phyloP scores from a whole-genome alignment of 1,284 basidiomycete species.

The Cryptococcus sp. region DNA sequence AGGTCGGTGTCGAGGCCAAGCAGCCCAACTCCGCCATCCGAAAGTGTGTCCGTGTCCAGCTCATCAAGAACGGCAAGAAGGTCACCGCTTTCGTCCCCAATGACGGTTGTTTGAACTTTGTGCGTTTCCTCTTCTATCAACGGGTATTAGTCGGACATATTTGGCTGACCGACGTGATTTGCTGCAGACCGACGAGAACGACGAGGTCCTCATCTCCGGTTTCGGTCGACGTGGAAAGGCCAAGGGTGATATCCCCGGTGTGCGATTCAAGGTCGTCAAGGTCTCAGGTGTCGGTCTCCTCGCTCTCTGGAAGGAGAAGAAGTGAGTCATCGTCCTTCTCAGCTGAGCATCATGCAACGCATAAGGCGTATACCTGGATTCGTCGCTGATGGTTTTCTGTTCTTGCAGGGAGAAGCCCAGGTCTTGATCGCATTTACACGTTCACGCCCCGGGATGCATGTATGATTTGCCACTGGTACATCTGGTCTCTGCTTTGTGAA shows the following conservation, averaged over 20 bases:
- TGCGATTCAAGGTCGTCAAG: slow-evolving; percentile 99
- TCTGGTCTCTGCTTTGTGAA: too few relatives aligned
- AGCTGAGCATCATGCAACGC: slow-evolving; percentile 20
- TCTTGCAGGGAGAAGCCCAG: slow-evolving; percentile 39
- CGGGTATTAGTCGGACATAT: neutral
- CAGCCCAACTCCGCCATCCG: slow-evolving; percentile 99
- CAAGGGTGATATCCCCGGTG: slow-evolving; percentile 60
- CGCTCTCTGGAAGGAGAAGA: slow-evolving; percentile 98
- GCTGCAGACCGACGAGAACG: slow-evolving; percentile 79
- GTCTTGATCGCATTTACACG: slow-evolving; percentile 28
- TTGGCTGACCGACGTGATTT: neutral
- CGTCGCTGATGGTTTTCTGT: neutral
- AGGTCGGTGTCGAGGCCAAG: slow-evolving; percentile 66
- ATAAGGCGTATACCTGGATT: neutral
- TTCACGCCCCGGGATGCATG: slow-evolving; percentile 32
- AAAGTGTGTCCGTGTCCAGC: slow-evolving; percentile 99
- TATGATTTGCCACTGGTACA: slow-evolving; percentile 21
- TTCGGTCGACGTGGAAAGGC: slow-evolving; percentile 99
- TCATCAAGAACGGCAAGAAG: slow-evolving; percentile 99
- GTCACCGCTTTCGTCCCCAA: slow-evolving; percentile 90
- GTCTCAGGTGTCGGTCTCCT: slow-evolving; percentile 98
- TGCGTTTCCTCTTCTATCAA: slow-evolving; percentile 10
- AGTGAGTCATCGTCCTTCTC: slow-evolving; percentile 57
- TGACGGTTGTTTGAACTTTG: slow-evolving; percentile 97
- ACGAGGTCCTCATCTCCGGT: slow-evolving; percentile 98